Evolutionary conservation across 257 asterid genomes (phyloP), one percentile per base, ranked within the genome.

Genomic region (Scutellaria minor): DNA sequence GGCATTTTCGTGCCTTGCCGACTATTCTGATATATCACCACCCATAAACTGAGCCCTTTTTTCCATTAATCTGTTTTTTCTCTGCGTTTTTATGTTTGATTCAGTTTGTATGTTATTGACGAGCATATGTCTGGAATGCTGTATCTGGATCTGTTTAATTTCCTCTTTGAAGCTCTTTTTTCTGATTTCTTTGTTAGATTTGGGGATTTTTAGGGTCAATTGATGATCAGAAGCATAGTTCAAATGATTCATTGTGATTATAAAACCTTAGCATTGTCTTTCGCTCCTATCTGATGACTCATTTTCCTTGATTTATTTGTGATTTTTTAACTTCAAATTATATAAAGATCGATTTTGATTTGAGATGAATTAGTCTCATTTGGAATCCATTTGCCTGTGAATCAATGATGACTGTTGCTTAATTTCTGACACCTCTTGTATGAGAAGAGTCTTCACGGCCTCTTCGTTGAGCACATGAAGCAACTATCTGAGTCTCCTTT

Each of bases 361-460:
- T 24, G 27, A 24, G 27, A 24, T 24, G 27, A 24, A 24, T 24
- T 24, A 24, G 27, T 24, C 27, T 24, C 27, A 24, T 24, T 22
- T 22, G 37, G 3, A 31, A 31, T 31, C 37, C 37, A 31, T 31
- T 31, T 1, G 4, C 37, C 4, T 31, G 37, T 7, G 9, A 35
- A 45, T 47, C 71, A 1, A 48, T 48, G 96, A 92, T 88, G 96
- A 87, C 74, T 12, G 47, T 54, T 80, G 93, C 93, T 86, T 70
- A 57, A 47, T 67, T 66, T 91, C 93, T 86, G 95, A 87, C 95
- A 89, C 96, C 95, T 91, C 96, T 88, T 88, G 92, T 92, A 89
- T 89, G 97, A 92, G 97, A 80, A 77, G 85, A 66, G 88, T 51
- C 79, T 65, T 63, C 13, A 59, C 22, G 40, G 76, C 14, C 76